These are phyloP conservation scores for Avena eriantha DNA, from an alignment of 176 grass and related monocot species.

Conservation along the genomic window DNA sequence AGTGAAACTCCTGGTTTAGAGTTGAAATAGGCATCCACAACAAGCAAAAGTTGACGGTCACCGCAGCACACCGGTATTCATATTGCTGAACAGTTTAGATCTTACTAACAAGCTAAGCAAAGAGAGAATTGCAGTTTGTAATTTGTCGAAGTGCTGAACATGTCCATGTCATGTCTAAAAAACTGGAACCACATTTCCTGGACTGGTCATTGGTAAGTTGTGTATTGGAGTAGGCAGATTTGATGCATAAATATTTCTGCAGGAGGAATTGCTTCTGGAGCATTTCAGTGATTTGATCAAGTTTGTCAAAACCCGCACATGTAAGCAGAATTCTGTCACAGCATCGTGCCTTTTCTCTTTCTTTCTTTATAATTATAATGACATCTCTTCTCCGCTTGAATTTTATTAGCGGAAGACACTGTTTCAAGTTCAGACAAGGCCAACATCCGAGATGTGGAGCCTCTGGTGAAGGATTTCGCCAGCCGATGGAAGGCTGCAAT, in stretches of 20 bases:
- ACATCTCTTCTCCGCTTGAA: slow-evolving; percentile 18
- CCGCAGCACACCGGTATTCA: not conserved
- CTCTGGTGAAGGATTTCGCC: slow-evolving; percentile 87
- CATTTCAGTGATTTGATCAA: slow-evolving; percentile 84
- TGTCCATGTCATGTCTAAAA: not conserved
- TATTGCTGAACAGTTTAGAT: slow-evolving; percentile 5
- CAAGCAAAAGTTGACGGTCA: slow-evolving; percentile 12
- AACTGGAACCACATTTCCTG: not conserved
- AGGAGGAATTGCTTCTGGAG: slow-evolving; percentile 93
- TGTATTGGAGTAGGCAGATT: slow-evolving; percentile 17
- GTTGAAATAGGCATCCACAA: not conserved
- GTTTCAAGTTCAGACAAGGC: slow-evolving; percentile 58
- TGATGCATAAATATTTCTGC: slow-evolving; percentile 41
- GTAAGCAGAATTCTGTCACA: slow-evolving; percentile 45
- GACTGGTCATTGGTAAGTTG: not conserved
- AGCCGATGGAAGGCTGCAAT: slow-evolving; percentile 88
- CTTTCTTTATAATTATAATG: not conserved
- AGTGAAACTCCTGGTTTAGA: slow-evolving; percentile 18
- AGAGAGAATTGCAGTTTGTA: slow-evolving; percentile 19
- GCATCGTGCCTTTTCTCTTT: not conserved
- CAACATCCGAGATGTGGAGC: slow-evolving; percentile 70
- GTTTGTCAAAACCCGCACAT: slow-evolving; percentile 85
- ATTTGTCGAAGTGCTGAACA: not conserved
- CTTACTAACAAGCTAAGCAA: not conserved
- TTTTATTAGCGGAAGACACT: slow-evolving; percentile 67